Base-by-base conservation (phyloP, 352 stramenopile species). In the Aphanomyces euteiches region DNA sequence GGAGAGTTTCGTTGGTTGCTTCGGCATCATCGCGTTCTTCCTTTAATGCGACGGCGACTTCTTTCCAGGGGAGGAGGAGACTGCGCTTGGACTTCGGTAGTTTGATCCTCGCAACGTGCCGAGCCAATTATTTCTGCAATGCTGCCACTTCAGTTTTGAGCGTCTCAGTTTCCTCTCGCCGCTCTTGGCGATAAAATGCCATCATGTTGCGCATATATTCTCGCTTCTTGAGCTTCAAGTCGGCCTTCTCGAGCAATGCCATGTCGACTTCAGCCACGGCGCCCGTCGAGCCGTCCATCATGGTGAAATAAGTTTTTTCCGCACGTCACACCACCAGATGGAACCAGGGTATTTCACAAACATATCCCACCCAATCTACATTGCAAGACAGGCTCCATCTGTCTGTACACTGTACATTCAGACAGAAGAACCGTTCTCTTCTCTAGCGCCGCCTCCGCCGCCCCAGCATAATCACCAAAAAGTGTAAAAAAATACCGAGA, bases 171-270 rank as follows among this genome's bases (percentile, higher is more conserved):
- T 61, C 54, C 10, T 61, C 54, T 37, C 54, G 54, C 54, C n/a
- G 12, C 34, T 61, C 54, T 40, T 61, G 28, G n/a, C 54, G 54
- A 39, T 61, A 61, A 37, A 61, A 61, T 3, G 28, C 28, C 54
- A 61, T 61, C 28, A 61, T 61, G 54, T 61, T 61, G 19, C 54
- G 54, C 54, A 61, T 61, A n/a, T 61, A 61, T 17, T 61, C 54
- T n/a, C 54, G 54, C 1, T 61, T 61, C 54, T 39, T 37, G 21
- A 61, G 54, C 34, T 61, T 61, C 54, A 4, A 19, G 54, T 61
- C 19, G n/a, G 54, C 54, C 10, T 40, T 61, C 28, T 61, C 54
- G 6, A 61, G 54, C 34, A 61, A 41, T 7, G 15, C 28, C 21
- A 61, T n/a, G 54, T 61, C 54, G 10, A 61, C 19, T n/a, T 37